Evolutionary conservation across 192 early-diverging fungal genomes (phyloP).

Genomic region (Gonapodya sp.): DNA sequence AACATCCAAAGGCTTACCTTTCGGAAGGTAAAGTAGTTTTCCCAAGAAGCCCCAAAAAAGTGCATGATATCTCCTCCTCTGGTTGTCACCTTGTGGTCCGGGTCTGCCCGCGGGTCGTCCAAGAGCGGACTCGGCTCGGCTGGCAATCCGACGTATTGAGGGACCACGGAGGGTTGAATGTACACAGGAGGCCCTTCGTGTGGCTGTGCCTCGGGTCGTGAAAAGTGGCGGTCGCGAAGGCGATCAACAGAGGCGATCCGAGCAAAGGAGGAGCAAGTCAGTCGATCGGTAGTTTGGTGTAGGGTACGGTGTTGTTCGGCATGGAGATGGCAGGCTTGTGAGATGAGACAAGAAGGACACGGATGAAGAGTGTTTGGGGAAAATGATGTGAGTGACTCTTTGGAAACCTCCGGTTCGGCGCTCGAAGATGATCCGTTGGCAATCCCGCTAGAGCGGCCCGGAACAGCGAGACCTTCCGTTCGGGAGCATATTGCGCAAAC

Average conservation of each 20-base stretch:
- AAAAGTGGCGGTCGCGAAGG: background rate
- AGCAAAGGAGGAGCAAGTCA: background rate
- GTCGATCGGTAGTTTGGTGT: background rate
- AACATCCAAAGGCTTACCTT: background rate
- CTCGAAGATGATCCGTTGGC: background rate
- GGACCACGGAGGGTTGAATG: background rate
- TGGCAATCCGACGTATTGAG: background rate
- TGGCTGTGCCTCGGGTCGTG: background rate
- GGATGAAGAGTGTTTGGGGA: background rate
- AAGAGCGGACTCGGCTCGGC: background rate
- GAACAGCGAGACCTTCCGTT: background rate
- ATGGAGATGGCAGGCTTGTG: background rate
- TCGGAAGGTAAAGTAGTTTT: background rate
- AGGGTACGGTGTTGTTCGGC: background rate
- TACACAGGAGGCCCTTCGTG: background rate
- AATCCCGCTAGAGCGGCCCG: background rate
- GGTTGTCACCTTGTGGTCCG: background rate
- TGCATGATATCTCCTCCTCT: background rate
- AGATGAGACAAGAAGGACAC: background rate
- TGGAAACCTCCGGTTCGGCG: background rate
- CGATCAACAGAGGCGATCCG: background rate
- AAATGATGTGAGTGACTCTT: background rate
- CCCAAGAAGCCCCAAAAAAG: background rate
- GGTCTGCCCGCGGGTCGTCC: background rate
- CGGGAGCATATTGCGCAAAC: background rate